phyloP scores from a whole-genome alignment of 1,139 yeast genomes.

The Zygotorulaspora mrakii region DNA sequence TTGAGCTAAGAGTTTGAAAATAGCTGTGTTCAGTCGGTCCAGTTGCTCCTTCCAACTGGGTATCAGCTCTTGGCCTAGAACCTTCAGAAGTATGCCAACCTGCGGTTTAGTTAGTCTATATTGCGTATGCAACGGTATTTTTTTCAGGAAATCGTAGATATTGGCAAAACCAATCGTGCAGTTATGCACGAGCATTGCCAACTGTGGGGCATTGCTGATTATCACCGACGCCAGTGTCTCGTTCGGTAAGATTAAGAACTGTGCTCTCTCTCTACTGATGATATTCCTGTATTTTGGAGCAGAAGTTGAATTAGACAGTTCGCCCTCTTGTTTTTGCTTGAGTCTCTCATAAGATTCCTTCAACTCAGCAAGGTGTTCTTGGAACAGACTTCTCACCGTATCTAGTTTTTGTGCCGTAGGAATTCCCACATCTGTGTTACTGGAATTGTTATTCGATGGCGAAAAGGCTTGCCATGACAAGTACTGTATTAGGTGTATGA shows the following conservation, averaged over 20 bases:
- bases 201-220: constrained; percentile 9
- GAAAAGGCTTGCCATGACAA: constrained; percentile 11
- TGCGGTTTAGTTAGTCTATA: constrained; percentile 21
- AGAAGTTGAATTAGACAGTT: constrained; percentile 11
- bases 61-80: constrained; percentile 22
- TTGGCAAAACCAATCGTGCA: constrained; percentile 26
- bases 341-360: constrained; percentile 12
- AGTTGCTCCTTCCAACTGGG: constrained; percentile 26
- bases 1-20: constrained; percentile 18
- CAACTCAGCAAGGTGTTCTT: constrained; percentile 13
- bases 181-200: constrained; percentile 20
- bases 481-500: constrained; percentile 22
- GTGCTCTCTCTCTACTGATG: constrained; percentile 14
- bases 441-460: constrained; percentile 3
- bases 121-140: constrained; percentile 22
- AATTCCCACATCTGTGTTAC: constrained; percentile 7
- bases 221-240: constrained; percentile 14
- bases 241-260: constrained; percentile 14
- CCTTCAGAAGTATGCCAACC: constrained; percentile 18
- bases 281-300: constrained; percentile 16
- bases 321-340: constrained; percentile 8
- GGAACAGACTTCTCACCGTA: constrained; percentile 14
- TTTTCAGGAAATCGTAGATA: constrained; percentile 21
- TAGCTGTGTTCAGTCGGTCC: constrained; percentile 21
- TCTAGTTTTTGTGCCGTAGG: constrained; percentile 12